phyloP scores from a whole-genome alignment of 345 rosid species.

The Erucastrum elatum region DNA sequence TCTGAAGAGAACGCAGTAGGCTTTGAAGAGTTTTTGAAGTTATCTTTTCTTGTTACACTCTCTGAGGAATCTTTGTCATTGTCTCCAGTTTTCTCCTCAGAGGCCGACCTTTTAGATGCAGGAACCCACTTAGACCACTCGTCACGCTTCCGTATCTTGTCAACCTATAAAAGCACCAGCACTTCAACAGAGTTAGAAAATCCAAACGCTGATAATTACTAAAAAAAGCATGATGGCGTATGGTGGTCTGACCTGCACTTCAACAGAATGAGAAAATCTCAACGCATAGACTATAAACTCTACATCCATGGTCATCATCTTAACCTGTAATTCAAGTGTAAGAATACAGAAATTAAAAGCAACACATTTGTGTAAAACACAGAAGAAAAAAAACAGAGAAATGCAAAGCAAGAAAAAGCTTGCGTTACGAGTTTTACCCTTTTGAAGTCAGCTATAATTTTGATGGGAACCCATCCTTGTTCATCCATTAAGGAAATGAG shows the following conservation, averaged over 20 bases:
- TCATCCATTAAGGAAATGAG: conserved; percentile 84
- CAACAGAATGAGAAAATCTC: conserved; percentile 64
- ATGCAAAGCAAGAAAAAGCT: conserved; percentile 10
- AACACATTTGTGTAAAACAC: not conserved
- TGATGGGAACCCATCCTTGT: conserved; percentile 86
- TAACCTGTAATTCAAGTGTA: conserved; percentile 58
- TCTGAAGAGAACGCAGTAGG: conserved; percentile 18
- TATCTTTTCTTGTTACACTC: conserved; percentile 31
- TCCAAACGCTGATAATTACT: not conserved
- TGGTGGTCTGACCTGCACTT: conserved; percentile 72
- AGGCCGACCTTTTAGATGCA: conserved; percentile 42
- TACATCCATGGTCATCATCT: conserved; percentile 75
- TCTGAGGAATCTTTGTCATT: conserved; percentile 34
- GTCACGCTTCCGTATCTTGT: conserved; percentile 68
- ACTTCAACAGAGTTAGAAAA: not conserved
- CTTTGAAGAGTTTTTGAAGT: conserved; percentile 23
- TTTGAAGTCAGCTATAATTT: conserved; percentile 71
- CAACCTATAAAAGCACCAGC: conserved; percentile 53
- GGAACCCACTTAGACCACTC: conserved; percentile 83
- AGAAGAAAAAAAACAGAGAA: not conserved
- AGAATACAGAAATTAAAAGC: not conserved
- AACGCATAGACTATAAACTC: conserved; percentile 73
- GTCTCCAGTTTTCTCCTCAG: conserved; percentile 43
- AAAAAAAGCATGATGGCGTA: not conserved
- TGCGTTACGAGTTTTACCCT: conserved; percentile 53